phyloP scores from a whole-genome alignment of 306 rosid genomes.

The Rosa chinensis region DNA sequence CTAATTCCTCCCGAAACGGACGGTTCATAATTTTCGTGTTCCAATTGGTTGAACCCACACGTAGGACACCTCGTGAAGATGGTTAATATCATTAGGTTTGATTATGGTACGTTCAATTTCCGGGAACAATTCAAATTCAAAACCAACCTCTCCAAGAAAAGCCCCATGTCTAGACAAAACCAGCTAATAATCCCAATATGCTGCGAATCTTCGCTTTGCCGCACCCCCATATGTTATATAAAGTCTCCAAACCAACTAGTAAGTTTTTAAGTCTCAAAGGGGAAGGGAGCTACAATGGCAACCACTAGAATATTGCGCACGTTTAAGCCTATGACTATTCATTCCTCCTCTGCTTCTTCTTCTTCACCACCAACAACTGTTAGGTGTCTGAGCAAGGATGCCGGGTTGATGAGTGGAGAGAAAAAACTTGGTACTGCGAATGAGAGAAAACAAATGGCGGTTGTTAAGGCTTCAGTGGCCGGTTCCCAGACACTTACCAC shows the following conservation, averaged over 20 bases:
- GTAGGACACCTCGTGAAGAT: neutral
- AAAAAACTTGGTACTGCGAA: neutral
- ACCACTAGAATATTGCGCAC: constrained; percentile 32
- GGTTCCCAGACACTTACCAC: constrained; percentile 1
- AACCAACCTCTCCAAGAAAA: constrained; percentile 19
- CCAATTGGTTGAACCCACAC: neutral
- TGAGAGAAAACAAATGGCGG: constrained; percentile 17
- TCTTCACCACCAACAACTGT: constrained; percentile 8
- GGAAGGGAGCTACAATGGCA: constrained; percentile 26
- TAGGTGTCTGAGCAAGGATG: constrained; percentile 11
- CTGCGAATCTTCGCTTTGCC: constrained; percentile 33
- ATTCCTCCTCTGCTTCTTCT: constrained; percentile 23
- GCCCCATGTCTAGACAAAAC: constrained; percentile 21
- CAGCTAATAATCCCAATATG: constrained; percentile 31
- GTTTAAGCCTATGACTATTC: constrained; percentile 24
- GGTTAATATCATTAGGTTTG: neutral
- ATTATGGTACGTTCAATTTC: neutral
- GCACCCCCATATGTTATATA: neutral
- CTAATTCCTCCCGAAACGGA: neutral
- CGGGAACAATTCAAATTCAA: constrained; percentile 4
- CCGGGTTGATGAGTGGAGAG: constrained; percentile 2
- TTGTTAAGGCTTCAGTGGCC: constrained; percentile 19
- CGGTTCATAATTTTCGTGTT: neutral
- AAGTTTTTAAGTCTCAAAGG: neutral
- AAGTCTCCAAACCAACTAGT: neutral